Evolutionary conservation across 768 basidiomycete genomes (phyloP).

Genomic region (Leucosporidium scottii): DNA sequence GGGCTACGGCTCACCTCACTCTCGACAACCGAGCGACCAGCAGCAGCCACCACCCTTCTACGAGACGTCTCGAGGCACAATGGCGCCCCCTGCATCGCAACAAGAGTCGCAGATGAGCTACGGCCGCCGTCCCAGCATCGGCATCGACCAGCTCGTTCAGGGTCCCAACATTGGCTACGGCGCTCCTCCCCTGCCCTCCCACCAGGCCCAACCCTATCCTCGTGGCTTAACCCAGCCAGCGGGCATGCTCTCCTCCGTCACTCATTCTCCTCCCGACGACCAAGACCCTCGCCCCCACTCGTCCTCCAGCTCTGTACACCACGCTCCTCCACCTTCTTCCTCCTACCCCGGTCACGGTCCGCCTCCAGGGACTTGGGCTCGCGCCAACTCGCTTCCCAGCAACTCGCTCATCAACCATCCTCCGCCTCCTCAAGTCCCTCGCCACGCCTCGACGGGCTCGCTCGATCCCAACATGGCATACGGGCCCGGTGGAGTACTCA

Average conservation of each 20-base stretch:
- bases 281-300: background rate
- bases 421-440: background rate
- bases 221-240: background rate
- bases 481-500: background rate
- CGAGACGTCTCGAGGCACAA: too few relatives aligned
- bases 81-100: too few relatives aligned
- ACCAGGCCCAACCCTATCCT: background rate
- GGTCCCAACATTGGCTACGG: conserved; percentile 6
- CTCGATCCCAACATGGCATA: conserved; percentile 19
- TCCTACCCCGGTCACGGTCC: background rate
- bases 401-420: background rate
- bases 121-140: conserved; percentile 21
- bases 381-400: background rate
- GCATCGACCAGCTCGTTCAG: conserved; percentile 28
- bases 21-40: too few relatives aligned
- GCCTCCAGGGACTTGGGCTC: conserved; percentile 3
- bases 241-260: conserved; percentile 1
- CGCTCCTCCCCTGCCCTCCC: background rate
- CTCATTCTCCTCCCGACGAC: conserved; percentile 2
- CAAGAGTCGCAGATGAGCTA: conserved; percentile 1
- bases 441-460: conserved; percentile 6
- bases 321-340: background rate
- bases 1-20: too few relatives aligned
- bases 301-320: background rate
- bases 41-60: too few relatives aligned